Evolutionary conservation across 352 stramenopile species (phyloP).

Genomic region (Globisporangium parvum): DNA sequence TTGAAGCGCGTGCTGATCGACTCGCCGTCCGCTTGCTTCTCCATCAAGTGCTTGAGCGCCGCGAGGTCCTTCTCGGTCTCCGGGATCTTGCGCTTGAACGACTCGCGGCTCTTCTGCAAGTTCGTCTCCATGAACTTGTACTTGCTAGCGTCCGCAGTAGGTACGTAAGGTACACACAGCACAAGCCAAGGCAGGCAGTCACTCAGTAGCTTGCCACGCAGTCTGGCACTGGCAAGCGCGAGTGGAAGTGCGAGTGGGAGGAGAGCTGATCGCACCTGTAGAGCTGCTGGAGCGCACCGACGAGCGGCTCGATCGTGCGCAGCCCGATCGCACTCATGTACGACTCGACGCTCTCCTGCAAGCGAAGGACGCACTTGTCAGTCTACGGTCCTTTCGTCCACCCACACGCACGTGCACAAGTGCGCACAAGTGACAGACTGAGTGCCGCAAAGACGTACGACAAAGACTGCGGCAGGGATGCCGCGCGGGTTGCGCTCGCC

Average conservation of each 20-base stretch:
- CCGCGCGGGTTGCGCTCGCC: slow-evolving; percentile 73
- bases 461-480: slow-evolving; percentile 74
- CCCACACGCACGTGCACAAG: too few species aligned
- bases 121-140: slow-evolving; percentile 90
- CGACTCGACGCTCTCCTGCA: slow-evolving; percentile 61
- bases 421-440: too few species aligned
- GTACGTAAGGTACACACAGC: not conserved
- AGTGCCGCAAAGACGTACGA: slow-evolving; percentile 28
- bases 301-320: slow-evolving; percentile 61
- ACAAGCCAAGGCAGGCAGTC: not conserved
- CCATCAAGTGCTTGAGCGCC: slow-evolving; percentile 40
- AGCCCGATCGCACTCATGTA: slow-evolving; percentile 59
- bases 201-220: too few species aligned
- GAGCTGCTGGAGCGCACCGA: slow-evolving; percentile 78
- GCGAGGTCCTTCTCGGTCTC: slow-evolving; percentile 86
- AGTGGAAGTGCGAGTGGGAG: not conserved
- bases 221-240: too few species aligned
- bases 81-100: slow-evolving; percentile 88
- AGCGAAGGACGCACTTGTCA: not conserved
- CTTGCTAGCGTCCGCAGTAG: slow-evolving; percentile 73
- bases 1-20: slow-evolving; percentile 90
- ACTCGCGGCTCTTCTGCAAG: slow-evolving; percentile 80
- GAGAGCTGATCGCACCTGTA: slow-evolving; percentile 33
- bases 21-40: slow-evolving; percentile 69
- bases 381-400: too few species aligned